Base-by-base conservation (phyloP, 257 asterid species). In the Voacanga thouarsii region DNA sequence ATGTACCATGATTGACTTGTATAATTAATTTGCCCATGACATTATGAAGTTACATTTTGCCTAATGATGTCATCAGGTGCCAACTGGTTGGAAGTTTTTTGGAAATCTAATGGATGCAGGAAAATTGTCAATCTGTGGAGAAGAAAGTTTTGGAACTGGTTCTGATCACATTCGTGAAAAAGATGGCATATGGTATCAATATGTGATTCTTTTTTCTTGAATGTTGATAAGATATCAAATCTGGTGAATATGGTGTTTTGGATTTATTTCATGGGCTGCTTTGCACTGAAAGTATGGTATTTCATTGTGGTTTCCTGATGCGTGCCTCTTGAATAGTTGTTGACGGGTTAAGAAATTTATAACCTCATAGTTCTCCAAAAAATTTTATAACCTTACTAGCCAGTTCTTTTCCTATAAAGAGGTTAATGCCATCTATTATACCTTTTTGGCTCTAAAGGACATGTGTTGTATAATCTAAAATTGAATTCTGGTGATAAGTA, bases 141-240 rank as follows among this genome's bases (percentile, higher is more conserved):
- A 96, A 85, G 99, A 96, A 88, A 96, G 99, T 89, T 96, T 96
- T 77, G 98, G 98, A 78, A 96, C 97, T 21, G 99, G 98, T 72
- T 96, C 98, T 79, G 97, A 96, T 78, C 99, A 96, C 86, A 92
- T 96, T 66, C 97, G 98, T 6, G 99, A 96, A 89, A 96, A 96
- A 85, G 98, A 93, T 77, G 99, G 99, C 72, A 96, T 93, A 82
- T 93, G 99, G 99, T 96, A 88, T 67, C 68, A 71, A 67, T 67
- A 61, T 65, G 55, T 53, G 49, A 41, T 39, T 67, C 47, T 18
- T 55, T 33, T 26, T 67, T 59, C 18, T 21, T 23, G 5, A 33
- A 18, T 68, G 53, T 44, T 68, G 33, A 1, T 21, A 39, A 66
- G 66, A 2, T 43, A 24, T 75, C 37, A 3, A 39, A 68, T 30